Percentiles rank a stretch among this genome's conserved stretches.
Conservation (phyloP, 768 basidiomycete genomes). For the Tephrocybe sp. region DNA sequence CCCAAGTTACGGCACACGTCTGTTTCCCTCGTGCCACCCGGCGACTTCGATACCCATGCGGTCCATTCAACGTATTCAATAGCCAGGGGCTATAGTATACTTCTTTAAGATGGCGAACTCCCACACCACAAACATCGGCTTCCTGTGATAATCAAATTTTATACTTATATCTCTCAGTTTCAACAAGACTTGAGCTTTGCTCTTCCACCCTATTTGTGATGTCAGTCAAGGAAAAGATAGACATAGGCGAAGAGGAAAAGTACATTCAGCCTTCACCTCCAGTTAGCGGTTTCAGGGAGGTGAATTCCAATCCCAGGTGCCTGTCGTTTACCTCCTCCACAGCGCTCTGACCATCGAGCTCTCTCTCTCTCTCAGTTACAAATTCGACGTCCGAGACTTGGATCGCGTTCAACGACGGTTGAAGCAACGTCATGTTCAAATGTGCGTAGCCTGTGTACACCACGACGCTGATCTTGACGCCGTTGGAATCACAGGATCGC, state of each 20-base stretch:
- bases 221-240: not conserved
- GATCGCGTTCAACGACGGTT: constrained; percentile 73
- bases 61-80: too few species aligned
- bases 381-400: constrained; percentile 60
- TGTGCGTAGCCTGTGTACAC: constrained; percentile 41
- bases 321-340: not conserved
- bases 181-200: too few species aligned
- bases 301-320: constrained; percentile 4
- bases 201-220: not conserved
- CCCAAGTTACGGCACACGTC: too few species aligned
- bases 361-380: constrained; percentile 28
- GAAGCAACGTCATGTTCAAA: constrained; percentile 79
- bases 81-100: too few species aligned
- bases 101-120: too few species aligned
- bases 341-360: not conserved
- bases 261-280: not conserved
- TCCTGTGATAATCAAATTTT: too few species aligned
- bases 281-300: not conserved
- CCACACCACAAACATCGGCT: too few species aligned
- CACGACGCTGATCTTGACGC: not conserved
- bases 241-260: not conserved
- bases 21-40: too few species aligned
- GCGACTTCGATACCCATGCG: too few species aligned
- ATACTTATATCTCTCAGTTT: too few species aligned
- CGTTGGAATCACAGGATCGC: constrained; percentile 49